phyloP scores from a whole-genome alignment of 75 land plant genomes.

The Selaginella moellendorffii region DNA sequence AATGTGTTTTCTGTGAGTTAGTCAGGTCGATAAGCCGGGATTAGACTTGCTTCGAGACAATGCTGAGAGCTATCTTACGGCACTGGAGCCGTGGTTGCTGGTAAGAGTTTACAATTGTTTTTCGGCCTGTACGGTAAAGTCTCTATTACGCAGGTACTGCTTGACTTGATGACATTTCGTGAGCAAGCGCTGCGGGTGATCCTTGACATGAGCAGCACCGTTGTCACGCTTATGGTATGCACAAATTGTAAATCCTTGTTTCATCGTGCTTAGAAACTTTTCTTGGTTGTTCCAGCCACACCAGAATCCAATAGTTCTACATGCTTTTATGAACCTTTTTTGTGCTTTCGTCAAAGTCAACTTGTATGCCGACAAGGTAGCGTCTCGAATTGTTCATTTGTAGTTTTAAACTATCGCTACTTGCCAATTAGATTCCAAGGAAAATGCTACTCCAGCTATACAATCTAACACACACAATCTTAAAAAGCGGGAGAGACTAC shows the following conservation, averaged over 20 bases:
- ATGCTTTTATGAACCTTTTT: conserved; percentile 94
- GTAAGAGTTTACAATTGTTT: conserved; percentile 21
- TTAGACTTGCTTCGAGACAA: conserved; percentile 60
- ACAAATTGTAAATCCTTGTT: conserved; percentile 1
- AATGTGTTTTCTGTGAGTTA: neutral
- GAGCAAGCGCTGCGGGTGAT: conserved; percentile 90
- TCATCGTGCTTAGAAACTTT: neutral
- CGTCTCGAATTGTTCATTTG: neutral
- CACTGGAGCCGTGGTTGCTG: conserved; percentile 89
- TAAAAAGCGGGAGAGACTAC: conserved; percentile 77
- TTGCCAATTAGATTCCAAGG: conserved; percentile 61
- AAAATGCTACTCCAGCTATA: conserved; percentile 94
- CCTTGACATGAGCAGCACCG: conserved; percentile 94
- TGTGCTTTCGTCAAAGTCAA: conserved; percentile 88
- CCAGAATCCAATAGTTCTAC: conserved; percentile 88
- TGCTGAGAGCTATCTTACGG: conserved; percentile 48
- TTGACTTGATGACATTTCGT: conserved; percentile 96
- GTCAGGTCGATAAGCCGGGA: conserved; percentile 82
- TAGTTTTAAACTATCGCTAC: neutral
- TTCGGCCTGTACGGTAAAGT: neutral
- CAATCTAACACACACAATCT: conserved; percentile 66
- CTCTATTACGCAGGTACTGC: conserved; percentile 44
- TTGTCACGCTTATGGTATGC: conserved; percentile 88
- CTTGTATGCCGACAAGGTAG: conserved; percentile 81
- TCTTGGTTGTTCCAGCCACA: conserved; percentile 62